These are phyloP conservation scores for Penicillium canescens DNA, from an alignment of 495 filamentous ascomycete genomes.

Conservation along the genomic window DNA sequence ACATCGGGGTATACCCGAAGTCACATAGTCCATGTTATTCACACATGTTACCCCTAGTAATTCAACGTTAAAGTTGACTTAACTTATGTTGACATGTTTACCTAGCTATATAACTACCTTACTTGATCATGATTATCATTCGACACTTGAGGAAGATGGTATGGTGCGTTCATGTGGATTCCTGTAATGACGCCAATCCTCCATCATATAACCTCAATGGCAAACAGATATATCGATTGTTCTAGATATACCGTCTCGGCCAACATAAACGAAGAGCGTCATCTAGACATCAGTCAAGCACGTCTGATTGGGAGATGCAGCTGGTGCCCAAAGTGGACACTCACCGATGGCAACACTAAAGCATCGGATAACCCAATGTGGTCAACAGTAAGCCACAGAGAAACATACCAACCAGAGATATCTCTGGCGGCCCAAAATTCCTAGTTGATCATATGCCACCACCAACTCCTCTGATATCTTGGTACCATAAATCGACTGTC, in stretches of 20 bases:
- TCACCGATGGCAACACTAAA: background rate
- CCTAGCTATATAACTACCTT: too few species aligned
- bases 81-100: too few species aligned
- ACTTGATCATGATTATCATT: too few species aligned
- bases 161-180: too few species aligned
- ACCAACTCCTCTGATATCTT: background rate
- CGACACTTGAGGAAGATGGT: too few species aligned
- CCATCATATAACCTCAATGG: background rate
- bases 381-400: background rate
- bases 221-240: too few species aligned
- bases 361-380: background rate
- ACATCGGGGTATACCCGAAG: too few species aligned
- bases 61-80: too few species aligned
- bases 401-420: background rate
- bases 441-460: background rate
- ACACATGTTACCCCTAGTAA: too few species aligned
- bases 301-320: background rate
- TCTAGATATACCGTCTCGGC: too few species aligned
- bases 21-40: too few species aligned
- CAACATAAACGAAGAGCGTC: background rate
- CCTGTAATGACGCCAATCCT: slow-evolving; percentile 6
- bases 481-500: background rate
- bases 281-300: background rate
- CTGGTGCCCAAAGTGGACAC: background rate
- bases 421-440: background rate